Evolutionary conservation across 2,329 filamentous ascomycete species (phyloP).

Genomic region (Hypoxylon sp.): DNA sequence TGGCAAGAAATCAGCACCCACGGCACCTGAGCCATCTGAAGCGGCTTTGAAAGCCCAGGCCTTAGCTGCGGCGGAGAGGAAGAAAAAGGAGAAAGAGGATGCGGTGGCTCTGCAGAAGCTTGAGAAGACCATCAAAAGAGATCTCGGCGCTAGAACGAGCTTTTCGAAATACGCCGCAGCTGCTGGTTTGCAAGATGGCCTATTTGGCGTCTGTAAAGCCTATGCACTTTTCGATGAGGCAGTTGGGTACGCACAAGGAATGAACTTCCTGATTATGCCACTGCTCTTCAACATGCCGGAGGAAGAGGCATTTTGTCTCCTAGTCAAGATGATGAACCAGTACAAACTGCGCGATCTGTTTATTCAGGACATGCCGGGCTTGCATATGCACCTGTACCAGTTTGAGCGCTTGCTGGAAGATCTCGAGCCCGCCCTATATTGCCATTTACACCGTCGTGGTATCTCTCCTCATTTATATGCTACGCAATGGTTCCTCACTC

Average conservation of each 20-base stretch:
- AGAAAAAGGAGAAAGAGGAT: constrained; percentile 86
- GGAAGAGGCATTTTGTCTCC: constrained; percentile 93
- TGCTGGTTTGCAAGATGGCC: constrained; percentile 89
- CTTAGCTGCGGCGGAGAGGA: constrained; percentile 75
- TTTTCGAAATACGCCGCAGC: constrained; percentile 96
- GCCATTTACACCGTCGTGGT: constrained; percentile 88
- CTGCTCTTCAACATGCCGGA: constrained; percentile 98
- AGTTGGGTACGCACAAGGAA: constrained; percentile 97
- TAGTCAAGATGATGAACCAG: constrained; percentile 96
- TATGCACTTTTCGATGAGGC: constrained; percentile 96
- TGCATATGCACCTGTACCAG: constrained; percentile 93
- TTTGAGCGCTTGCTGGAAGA: constrained; percentile 96
- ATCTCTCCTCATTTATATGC: constrained; percentile 95
- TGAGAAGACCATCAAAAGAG: constrained; percentile 91
- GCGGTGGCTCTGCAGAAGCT: constrained; percentile 80
- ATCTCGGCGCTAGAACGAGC: constrained; percentile 92
- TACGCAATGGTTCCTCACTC: constrained; percentile 97
- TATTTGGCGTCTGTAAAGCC: constrained; percentile 97
- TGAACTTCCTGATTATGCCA: constrained; percentile 99
- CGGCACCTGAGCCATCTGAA: constrained; percentile 74
- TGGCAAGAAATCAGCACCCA: constrained; percentile 68
- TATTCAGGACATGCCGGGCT: constrained; percentile 93
- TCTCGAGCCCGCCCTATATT: constrained; percentile 92
- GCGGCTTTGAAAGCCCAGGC: constrained; percentile 76
- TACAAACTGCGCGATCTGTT: constrained; percentile 95